Percentiles rank a stretch among this genome's conserved stretches.
phyloP scores from a whole-genome alignment of 441 rosid species.

The Erysimum cheiri region DNA sequence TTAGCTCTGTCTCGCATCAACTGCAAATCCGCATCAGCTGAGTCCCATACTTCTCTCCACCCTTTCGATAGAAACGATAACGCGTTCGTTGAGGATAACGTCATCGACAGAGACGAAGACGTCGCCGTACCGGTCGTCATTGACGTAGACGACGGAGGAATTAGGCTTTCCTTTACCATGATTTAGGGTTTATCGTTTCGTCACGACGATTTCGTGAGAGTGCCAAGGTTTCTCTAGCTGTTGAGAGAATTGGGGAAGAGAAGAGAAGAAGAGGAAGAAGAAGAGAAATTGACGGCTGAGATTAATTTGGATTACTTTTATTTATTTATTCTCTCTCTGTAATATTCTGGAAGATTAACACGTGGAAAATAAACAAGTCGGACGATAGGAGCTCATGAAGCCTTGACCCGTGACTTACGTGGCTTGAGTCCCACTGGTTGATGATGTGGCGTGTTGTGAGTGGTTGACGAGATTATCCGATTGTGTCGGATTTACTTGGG shows the following conservation, averaged over 20 bases:
- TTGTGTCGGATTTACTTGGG: slow-evolving; percentile 16
- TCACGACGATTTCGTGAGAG: slow-evolving; percentile 36
- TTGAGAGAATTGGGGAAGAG: slow-evolving; percentile 10
- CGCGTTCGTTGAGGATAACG: slow-evolving; percentile 59
- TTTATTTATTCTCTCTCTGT: slow-evolving; percentile 22
- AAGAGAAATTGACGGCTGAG: slow-evolving; percentile 48
- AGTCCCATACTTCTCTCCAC: slow-evolving; percentile 89
- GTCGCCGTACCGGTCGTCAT: slow-evolving; percentile 41
- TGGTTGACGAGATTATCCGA: slow-evolving; percentile 37
- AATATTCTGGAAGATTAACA: slow-evolving; percentile 45
- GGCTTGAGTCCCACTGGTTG: slow-evolving; percentile 11
- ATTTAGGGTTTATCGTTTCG: slow-evolving; percentile 17
- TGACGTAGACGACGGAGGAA: slow-evolving; percentile 40
- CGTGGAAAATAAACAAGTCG: slow-evolving; percentile 42
- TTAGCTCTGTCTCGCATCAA: slow-evolving; percentile 82
- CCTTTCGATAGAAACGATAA: slow-evolving; percentile 83
- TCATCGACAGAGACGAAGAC: slow-evolving; percentile 55
- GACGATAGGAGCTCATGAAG: slow-evolving; percentile 25
- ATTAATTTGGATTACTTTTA: slow-evolving; percentile 23
- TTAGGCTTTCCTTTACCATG: slow-evolving; percentile 28
- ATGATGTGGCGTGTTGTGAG: slow-evolving; percentile 22
- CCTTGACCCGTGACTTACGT: slow-evolving; percentile 26
- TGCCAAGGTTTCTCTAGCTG: slow-evolving; percentile 18
- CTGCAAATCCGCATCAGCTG: slow-evolving; percentile 91
- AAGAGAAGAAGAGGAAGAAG: neutral